phyloP scores from a whole-genome alignment of 208 protist genomes.

The Crithidia fasciculata region DNA sequence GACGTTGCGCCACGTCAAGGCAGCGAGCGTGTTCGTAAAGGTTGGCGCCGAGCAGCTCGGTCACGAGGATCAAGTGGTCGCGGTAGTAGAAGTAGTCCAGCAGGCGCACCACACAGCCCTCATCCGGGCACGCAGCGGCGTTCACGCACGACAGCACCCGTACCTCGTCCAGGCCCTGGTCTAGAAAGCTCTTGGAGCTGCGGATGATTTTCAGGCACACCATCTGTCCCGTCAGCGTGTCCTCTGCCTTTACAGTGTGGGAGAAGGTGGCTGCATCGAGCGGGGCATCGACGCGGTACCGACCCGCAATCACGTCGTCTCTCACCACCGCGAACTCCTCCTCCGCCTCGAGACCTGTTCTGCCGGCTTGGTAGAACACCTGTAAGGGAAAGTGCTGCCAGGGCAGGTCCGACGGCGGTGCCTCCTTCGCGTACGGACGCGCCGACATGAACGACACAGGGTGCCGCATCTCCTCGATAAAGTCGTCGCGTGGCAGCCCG shows the following conservation, averaged over 20 bases:
- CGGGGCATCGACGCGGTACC: constrained; percentile 88
- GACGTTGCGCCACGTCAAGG: constrained; percentile 61
- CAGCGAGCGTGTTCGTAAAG: constrained; percentile 92
- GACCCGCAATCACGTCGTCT: constrained; percentile 75
- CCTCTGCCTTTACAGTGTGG: constrained; percentile 80
- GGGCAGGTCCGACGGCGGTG: constrained; percentile 44
- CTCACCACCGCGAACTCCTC: constrained; percentile 79
- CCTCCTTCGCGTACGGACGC: constrained; percentile 58
- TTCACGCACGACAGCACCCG: constrained; percentile 91
- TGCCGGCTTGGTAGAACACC: constrained; percentile 68
- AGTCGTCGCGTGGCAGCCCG: constrained; percentile 47
- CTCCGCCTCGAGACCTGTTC: constrained; percentile 77
- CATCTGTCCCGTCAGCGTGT: constrained; percentile 51
- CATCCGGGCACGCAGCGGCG: constrained; percentile 65
- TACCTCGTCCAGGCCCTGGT: constrained; percentile 95
- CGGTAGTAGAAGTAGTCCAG: constrained; percentile 94
- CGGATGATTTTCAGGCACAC: constrained; percentile 96
- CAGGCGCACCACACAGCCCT: constrained; percentile 72
- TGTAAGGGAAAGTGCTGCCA: constrained; percentile 52
- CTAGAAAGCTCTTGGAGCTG: constrained; percentile 94
- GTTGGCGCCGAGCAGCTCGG: constrained; percentile 92
- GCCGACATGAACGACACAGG: constrained; percentile 41
- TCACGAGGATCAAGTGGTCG: constrained; percentile 94
- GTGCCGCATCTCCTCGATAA: constrained; percentile 28
- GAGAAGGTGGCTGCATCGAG: constrained; percentile 91